phyloP scores from a whole-genome alignment of 1,284 basidiomycete genomes.

The Ustilago loliicola region DNA sequence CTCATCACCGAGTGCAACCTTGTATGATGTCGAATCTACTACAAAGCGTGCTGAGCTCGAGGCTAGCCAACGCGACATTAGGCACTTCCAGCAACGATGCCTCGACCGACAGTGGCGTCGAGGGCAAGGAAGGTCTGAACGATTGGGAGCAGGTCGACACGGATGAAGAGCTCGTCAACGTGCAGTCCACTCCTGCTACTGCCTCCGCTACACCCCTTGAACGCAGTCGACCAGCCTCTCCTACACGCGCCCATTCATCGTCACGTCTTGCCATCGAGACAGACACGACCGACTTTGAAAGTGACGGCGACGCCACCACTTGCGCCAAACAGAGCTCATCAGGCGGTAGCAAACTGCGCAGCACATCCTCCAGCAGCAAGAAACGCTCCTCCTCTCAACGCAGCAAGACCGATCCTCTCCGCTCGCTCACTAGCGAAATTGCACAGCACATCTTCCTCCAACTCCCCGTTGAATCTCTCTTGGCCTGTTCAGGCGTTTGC shows the following conservation, averaged over 20 bases:
- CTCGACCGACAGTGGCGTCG: slow-evolving; percentile 5
- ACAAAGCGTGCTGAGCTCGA: slow-evolving; percentile 56
- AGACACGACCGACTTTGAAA: slow-evolving; percentile 48
- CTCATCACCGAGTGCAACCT: not conserved
- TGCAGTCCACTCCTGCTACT: slow-evolving; percentile 45
- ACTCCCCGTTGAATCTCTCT: slow-evolving; percentile 50
- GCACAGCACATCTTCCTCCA: slow-evolving; percentile 67
- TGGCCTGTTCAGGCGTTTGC: slow-evolving; percentile 56
- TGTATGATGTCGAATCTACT: slow-evolving; percentile 59
- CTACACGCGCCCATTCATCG: slow-evolving; percentile 29
- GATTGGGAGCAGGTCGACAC: slow-evolving; percentile 61
- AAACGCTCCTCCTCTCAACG: slow-evolving; percentile 25
- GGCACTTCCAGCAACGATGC: slow-evolving; percentile 26
- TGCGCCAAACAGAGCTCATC: slow-evolving; percentile 3
- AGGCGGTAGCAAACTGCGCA: slow-evolving; percentile 25
- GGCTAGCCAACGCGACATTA: slow-evolving; percentile 52
- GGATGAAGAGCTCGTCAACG: slow-evolving; percentile 55
- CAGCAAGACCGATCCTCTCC: slow-evolving; percentile 61
- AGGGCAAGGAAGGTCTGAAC: slow-evolving; percentile 39
- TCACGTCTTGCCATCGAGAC: slow-evolving; percentile 47
- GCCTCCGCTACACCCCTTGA: slow-evolving; percentile 48
- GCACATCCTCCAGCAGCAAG: slow-evolving; percentile 4
- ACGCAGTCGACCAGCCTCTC: slow-evolving; percentile 45
- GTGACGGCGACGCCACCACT: slow-evolving; percentile 21
- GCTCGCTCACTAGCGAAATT: slow-evolving; percentile 54